Percentiles rank a stretch among this genome's conserved stretches.
Conservation (phyloP, 257 asterid species). For the Capsicum rhomboideum region DNA sequence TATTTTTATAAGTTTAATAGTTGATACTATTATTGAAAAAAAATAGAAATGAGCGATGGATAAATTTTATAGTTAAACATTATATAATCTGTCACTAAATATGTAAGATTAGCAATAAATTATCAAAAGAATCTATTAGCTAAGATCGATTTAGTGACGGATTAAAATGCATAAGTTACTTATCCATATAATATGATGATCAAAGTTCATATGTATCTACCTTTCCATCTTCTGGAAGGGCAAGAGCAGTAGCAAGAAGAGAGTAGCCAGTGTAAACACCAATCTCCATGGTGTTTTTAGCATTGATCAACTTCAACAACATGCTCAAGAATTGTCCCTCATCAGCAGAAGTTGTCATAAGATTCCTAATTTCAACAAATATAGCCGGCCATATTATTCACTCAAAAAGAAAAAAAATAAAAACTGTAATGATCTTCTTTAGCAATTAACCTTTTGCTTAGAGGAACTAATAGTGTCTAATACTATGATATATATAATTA, state of each 20-base stretch:
- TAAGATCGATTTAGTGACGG: not conserved
- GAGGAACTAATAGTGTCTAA: too few species aligned
- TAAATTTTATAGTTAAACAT: too few species aligned
- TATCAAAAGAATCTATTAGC: too few species aligned
- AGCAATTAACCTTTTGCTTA: not conserved
- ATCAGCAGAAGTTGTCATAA: slow-evolving; percentile 87
- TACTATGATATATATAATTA: not conserved
- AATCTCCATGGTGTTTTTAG: slow-evolving; percentile 87
- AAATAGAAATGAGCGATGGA: not conserved
- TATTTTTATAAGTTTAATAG: not conserved
- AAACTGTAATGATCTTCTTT: not conserved
- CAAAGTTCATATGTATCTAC: slow-evolving; percentile 5
- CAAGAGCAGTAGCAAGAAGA: slow-evolving; percentile 79
- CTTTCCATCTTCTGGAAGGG: slow-evolving; percentile 80
- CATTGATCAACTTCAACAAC: slow-evolving; percentile 77
- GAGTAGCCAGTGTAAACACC: slow-evolving; percentile 95
- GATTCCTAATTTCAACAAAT: slow-evolving; percentile 36
- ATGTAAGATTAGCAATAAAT: not conserved
- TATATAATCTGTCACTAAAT: not conserved
- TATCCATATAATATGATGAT: not conserved
- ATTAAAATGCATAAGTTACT: not conserved
- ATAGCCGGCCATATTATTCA: not conserved
- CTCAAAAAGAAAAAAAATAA: not conserved
- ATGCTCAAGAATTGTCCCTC: slow-evolving; percentile 84
- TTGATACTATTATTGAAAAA: not conserved